These are phyloP conservation scores for Colletotrichum plurivorum DNA, from an alignment of 2,329 filamentous ascomycete species.

Conservation along the genomic window DNA sequence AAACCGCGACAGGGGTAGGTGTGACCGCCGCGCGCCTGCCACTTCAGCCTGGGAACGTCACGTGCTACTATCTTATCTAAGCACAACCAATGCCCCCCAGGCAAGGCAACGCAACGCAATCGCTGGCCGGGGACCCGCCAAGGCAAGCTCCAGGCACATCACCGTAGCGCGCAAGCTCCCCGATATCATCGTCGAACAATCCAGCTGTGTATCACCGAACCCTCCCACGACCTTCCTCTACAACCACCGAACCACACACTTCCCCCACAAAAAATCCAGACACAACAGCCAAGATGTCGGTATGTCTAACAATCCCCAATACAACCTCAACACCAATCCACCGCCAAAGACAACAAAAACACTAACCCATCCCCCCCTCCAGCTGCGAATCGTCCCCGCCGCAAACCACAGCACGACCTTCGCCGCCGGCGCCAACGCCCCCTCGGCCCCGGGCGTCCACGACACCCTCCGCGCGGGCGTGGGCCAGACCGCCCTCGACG, in stretches of 20 bases:
- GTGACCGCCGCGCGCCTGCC: constrained; percentile 27
- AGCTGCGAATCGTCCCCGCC: constrained; percentile 87
- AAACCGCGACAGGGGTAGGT: constrained; percentile 21
- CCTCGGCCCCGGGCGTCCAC: constrained; percentile 92
- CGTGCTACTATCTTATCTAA: constrained; percentile 30
- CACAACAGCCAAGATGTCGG: constrained; percentile 59
- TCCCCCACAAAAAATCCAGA: neutral
- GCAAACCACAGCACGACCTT: constrained; percentile 75
- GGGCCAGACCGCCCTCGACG: constrained; percentile 70
- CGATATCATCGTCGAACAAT: constrained; percentile 7
- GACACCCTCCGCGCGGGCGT: constrained; percentile 92
- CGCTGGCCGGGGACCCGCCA: neutral
- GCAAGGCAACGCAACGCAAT: constrained; percentile 12
- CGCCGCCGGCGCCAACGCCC: constrained; percentile 79
- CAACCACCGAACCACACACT: neutral
- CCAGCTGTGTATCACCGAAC: constrained; percentile 26
- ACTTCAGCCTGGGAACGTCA: constrained; percentile 36
- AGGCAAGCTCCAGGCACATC: constrained; percentile 41
- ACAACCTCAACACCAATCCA: neutral
- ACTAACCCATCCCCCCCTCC: constrained; percentile 22
- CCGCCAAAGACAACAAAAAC: constrained; percentile 15
- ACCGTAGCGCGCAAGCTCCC: constrained; percentile 40
- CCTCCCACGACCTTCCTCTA: neutral
- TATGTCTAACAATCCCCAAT: constrained; percentile 50
- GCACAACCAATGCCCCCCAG: neutral